phyloP scores from a whole-genome alignment of 495 filamentous ascomycete genomes.

The Podospora pseudoanserina region DNA sequence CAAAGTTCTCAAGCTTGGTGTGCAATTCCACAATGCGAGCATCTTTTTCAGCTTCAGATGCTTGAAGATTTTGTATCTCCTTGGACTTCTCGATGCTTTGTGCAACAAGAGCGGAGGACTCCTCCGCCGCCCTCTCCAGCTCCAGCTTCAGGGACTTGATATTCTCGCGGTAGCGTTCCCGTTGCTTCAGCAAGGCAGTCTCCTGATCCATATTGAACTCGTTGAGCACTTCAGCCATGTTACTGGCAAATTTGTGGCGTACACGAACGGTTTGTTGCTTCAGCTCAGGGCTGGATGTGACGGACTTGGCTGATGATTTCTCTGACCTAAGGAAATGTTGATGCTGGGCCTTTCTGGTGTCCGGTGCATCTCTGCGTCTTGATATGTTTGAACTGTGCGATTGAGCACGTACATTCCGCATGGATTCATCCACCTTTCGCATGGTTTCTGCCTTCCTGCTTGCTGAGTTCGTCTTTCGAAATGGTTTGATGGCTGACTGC shows the following conservation, averaged over 20 bases:
- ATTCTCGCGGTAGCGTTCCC: slow-evolving; percentile 21
- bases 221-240: slow-evolving; percentile 26
- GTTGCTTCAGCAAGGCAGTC: slow-evolving; percentile 19
- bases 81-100: slow-evolving; percentile 16
- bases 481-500: neutral
- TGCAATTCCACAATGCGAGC: slow-evolving; percentile 25
- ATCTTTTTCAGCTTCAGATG: slow-evolving; percentile 20
- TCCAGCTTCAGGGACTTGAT: slow-evolving; percentile 21
- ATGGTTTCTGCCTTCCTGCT: neutral
- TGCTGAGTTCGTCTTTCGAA: neutral
- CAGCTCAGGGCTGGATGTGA: slow-evolving; percentile 14
- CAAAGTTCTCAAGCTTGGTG: slow-evolving; percentile 21
- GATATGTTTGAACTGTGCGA: slow-evolving; percentile 7
- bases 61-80: slow-evolving; percentile 26
- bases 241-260: slow-evolving; percentile 24
- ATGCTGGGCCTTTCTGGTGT: neutral
- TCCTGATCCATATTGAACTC: slow-evolving; percentile 24
- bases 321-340: neutral
- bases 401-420: neutral
- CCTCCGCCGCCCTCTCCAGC: slow-evolving; percentile 7
- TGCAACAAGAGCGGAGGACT: neutral
- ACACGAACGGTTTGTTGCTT: slow-evolving; percentile 15
- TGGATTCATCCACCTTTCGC: neutral
- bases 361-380: neutral
- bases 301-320: neutral